Evolutionary conservation across 2,329 filamentous ascomycete species (phyloP).

Genomic region (Plenodomus lindquistii): DNA sequence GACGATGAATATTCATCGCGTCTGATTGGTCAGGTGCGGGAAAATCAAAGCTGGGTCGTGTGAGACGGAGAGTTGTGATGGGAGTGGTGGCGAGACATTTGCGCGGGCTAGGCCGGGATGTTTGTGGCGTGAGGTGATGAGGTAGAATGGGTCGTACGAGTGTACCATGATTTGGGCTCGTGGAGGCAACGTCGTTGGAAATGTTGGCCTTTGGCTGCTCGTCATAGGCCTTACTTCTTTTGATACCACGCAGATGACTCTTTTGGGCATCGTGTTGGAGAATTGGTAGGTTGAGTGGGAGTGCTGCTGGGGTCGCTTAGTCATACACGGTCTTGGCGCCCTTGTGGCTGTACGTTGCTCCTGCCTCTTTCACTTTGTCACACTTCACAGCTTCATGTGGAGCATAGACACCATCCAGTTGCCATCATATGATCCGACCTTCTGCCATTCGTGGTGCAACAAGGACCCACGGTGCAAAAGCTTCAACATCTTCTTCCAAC

Average conservation of each 20-base stretch:
- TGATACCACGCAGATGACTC: too few species aligned
- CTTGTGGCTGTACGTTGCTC: not conserved
- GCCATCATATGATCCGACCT: not conserved
- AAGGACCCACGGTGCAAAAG: slow-evolving; percentile 11
- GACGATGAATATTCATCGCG: not conserved
- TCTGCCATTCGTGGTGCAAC: slow-evolving; percentile 10
- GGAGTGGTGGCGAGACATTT: slow-evolving; percentile 28
- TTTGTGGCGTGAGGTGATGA: slow-evolving; percentile 11
- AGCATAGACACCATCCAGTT: slow-evolving; percentile 2
- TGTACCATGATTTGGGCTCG: slow-evolving; percentile 10
- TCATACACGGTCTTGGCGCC: not conserved
- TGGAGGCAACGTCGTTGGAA: not conserved
- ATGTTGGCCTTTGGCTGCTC: not conserved
- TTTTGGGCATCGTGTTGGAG: too few species aligned
- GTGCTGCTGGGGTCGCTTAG: not conserved
- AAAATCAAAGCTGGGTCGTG: slow-evolving; percentile 11
- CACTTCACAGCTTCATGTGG: not conserved
- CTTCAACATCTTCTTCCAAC: slow-evolving; percentile 30
- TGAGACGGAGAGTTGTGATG: slow-evolving; percentile 6
- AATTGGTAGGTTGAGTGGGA: not conserved
- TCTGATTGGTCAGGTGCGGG: slow-evolving; percentile 9
- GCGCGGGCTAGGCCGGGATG: slow-evolving; percentile 9
- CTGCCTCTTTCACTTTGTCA: slow-evolving; percentile 1
- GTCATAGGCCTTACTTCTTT: too few species aligned
- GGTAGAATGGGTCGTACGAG: slow-evolving; percentile 19